A percentile compares a stretch with the other conserved stretches of the same genome.
Conservation (phyloP, 257 asterid genomes). For the Solanum gracilifrons region DNA sequence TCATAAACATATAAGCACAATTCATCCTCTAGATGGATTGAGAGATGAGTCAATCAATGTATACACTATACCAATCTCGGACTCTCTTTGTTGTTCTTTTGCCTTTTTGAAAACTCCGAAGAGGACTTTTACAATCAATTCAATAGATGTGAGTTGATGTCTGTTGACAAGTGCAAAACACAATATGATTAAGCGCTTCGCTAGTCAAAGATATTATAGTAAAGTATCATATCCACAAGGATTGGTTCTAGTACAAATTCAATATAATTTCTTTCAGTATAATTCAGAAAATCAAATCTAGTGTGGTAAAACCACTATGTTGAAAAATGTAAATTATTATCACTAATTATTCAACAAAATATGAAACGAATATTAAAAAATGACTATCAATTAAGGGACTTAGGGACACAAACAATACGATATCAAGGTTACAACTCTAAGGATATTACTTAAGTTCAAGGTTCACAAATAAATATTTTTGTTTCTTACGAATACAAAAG, state of each 20-base stretch:
- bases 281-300: background rate
- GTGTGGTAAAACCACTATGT: background rate
- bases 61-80: background rate
- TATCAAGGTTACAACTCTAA: background rate
- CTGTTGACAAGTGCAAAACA: background rate
- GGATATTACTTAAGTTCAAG: background rate
- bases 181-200: background rate
- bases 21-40: background rate
- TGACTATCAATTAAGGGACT: background rate
- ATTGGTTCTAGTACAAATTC: background rate
- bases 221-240: background rate
- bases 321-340: background rate
- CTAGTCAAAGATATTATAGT: background rate
- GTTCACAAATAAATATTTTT: background rate
- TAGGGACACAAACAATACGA: background rate
- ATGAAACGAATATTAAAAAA: background rate
- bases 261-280: no score
- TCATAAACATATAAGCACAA: background rate
- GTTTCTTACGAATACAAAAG: background rate
- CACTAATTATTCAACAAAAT: background rate
- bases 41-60: background rate
- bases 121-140: background rate
- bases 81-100: background rate
- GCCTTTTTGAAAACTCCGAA: background rate
- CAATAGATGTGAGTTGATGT: background rate